Base-by-base conservation (phyloP, 768 basidiomycete genomes). In the Termitomyces sp. region DNA sequence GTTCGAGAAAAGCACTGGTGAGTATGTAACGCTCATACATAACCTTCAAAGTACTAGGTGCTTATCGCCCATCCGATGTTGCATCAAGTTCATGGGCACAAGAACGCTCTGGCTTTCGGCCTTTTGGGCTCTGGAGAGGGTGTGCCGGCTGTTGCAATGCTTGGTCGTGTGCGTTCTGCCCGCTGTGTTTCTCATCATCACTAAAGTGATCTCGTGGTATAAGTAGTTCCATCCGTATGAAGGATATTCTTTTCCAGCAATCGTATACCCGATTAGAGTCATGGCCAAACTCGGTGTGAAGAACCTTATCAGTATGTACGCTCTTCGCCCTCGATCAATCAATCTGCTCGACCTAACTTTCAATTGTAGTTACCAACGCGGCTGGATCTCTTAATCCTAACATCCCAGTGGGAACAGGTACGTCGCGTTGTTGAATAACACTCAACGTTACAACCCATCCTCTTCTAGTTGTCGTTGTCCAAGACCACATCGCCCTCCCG, bases 151-250 rank as follows among this genome's bases (percentile, higher is more conserved):
- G 90, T 95, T 3, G 90, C 87, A 10, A 94, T 94, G 89, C 84
- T 95, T 29, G 93, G 93, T 56, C 76, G 94, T 66, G 90, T 91
- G 62, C 51, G 82, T 68, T 22, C n/a, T 27, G 42, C 22, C 23
- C 20, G 16, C 25, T 10, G 11, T 6, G 27, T 11, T 9, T 35
- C 23, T 15, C 10, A 13, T n/a, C 6, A n/a, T 20, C 27, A 20
- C 11, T 29, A 41, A 16, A 46, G 36, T 39, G 25, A 0, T 16
- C 41, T 41, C 32, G 32, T 52, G 50, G n/a, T n/a, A n/a, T n/a
- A n/a, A n/a, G 53, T 50, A 92, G 90, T 89, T 93, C 62, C 91
- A 93, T 67, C 77, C 83, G 1, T 96, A 94, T 60, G 93, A 96
- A 71, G 94, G 94, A 2, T 85, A 93, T 63, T 68, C 76, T 23